Conservation (phyloP, 257 asterid species). For the Solanum chilense region DNA sequence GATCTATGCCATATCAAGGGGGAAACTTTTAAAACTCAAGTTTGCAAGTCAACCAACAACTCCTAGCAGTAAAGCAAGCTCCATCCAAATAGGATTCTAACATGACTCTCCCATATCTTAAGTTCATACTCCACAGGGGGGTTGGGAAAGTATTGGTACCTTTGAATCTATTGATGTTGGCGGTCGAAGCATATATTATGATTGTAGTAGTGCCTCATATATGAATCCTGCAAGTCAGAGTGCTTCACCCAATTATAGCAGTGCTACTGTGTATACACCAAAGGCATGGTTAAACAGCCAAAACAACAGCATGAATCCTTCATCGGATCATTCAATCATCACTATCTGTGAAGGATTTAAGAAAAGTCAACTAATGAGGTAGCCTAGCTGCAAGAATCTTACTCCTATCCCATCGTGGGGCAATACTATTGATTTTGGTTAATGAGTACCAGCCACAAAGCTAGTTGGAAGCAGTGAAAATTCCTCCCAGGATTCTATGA, state of each 20-base stretch:
- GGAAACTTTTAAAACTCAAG: slow-evolving; percentile 31
- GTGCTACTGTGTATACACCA: neutral
- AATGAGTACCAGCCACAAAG: neutral
- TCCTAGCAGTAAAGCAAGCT: slow-evolving; percentile 17
- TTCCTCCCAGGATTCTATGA: slow-evolving; percentile 9
- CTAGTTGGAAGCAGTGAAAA: slow-evolving; percentile 15
- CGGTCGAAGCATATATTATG: slow-evolving; percentile 1
- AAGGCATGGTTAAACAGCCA: neutral
- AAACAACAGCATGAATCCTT: neutral
- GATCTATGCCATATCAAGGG: slow-evolving; percentile 47
- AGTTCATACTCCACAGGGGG: slow-evolving; percentile 27
- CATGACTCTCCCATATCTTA: slow-evolving; percentile 2
- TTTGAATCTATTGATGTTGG: slow-evolving; percentile 23
- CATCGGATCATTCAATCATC: neutral
- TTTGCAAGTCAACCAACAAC: slow-evolving; percentile 30
- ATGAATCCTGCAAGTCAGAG: neutral
- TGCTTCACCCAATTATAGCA: neutral
- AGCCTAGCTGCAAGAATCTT: slow-evolving; percentile 12
- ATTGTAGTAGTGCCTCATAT: neutral
- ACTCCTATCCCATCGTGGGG: slow-evolving; percentile 3
- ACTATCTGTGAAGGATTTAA: neutral
- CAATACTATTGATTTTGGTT: slow-evolving; percentile 10
- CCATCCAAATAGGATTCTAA: slow-evolving; percentile 8
- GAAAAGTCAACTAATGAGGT: neutral
- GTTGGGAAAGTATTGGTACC: slow-evolving; percentile 24